Percentiles rank a stretch among this genome's conserved stretches.
Evolutionary conservation across 208 protist species (phyloP).

Genomic region (Porcisia hertigi): DNA sequence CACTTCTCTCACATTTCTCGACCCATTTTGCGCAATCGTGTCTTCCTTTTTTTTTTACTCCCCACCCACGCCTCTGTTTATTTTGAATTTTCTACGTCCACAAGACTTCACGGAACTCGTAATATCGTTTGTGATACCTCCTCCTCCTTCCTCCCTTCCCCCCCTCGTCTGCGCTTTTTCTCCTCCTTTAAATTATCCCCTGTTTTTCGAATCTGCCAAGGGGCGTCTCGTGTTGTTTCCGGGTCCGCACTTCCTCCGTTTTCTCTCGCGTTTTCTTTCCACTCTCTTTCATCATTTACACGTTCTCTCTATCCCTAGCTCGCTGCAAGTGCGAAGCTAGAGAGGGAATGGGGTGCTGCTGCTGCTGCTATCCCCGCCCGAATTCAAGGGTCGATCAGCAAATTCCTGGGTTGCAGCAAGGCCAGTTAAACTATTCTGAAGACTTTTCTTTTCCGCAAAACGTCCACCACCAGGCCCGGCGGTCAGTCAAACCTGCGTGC

Average conservation of each 20-base stretch:
- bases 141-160: background rate
- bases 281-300: background rate
- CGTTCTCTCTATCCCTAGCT: background rate
- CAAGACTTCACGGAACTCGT: background rate
- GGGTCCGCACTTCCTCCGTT: background rate
- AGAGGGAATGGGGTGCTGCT: conserved; percentile 26
- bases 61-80: background rate
- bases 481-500: background rate
- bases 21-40: background rate
- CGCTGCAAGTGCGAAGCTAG: background rate
- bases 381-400: background rate
- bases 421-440: conserved; percentile 1
- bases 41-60: background rate
- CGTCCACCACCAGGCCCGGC: background rate
- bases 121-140: background rate
- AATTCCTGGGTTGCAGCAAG: conserved; percentile 3
- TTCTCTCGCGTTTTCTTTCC: background rate
- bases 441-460: conserved; percentile 10
- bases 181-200: background rate
- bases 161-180: background rate
- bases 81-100: background rate
- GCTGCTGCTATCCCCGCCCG: background rate
- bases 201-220: background rate
- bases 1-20: background rate
- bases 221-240: background rate